Evolutionary conservation across 768 basidiomycete genomes (phyloP).

Genomic region (Cystobasidium onofrii): DNA sequence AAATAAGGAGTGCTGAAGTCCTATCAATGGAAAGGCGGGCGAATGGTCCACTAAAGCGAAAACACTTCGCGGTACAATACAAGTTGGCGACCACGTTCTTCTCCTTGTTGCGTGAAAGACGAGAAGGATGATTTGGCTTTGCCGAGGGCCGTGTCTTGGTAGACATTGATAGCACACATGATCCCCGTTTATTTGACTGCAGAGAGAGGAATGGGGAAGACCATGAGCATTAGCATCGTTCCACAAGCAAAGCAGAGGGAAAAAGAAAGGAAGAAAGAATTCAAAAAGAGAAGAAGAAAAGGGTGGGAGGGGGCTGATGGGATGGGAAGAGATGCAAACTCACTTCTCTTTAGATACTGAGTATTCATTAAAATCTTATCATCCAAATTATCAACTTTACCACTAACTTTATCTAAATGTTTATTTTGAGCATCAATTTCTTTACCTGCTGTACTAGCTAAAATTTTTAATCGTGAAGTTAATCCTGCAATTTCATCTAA

Average conservation of each 20-base stretch:
- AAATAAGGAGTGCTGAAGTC: no score
- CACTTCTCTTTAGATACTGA: conserved; percentile 56
- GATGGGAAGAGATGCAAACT: conserved; percentile 21
- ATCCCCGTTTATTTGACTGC: background rate
- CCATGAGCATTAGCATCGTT: no score
- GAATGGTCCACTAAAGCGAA: no score
- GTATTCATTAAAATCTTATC: conserved; percentile 71
- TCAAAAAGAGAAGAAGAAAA: background rate
- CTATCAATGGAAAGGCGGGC: no score
- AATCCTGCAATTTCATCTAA: conserved; percentile 74
- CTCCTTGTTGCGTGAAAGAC: no score
- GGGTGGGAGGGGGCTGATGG: no score
- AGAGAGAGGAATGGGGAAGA: background rate
- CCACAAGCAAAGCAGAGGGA: background rate
- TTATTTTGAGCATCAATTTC: conserved; percentile 70
- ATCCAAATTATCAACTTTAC: conserved; percentile 70
- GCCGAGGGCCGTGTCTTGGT: no score
- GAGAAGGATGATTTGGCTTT: no score
- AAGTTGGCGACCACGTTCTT: no score
- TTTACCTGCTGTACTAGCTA: conserved; percentile 41
- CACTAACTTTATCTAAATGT: conserved; percentile 65
- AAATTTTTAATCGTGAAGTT: conserved; percentile 49
- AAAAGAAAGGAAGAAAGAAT: background rate
- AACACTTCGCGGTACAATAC: no score
- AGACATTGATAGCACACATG: no score